Evolutionary conservation across 371 early-diverging fungal genomes (phyloP), one percentile per base, ranked within the genome.

Genomic region (Rhizomucor miehei): DNA sequence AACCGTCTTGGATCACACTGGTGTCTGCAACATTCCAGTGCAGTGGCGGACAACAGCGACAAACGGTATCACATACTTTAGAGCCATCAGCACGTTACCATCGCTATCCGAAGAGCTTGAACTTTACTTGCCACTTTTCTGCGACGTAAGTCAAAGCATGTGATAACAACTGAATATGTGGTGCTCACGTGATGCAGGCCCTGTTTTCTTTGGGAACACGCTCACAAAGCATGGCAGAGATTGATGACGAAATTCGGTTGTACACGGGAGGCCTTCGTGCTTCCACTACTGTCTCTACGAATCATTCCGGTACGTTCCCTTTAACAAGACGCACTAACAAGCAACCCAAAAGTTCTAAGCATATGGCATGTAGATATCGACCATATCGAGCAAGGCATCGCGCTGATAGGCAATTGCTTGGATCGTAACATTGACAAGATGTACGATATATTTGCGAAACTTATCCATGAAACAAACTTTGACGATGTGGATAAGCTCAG

Each of bases 11-110:
- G 86, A 86, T 35, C 85, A 86, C 52, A 80, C 79, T 40, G 80
- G 80, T 9, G 63, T 85, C 29, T 75, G 69, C 49, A 71, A 77
- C 35, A 73, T 69, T 6, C 84, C 87, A 23, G 85, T 89, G 16
- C 90, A 92, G 49, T 88, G 87, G 86, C 78, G 93, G 51, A 75
- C 84, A 1, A 87, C 95, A 0, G 62, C 86, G 5, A 95, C 98
- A 17, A 97, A 97, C 59, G 96, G 94, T 14, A 85, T 97, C 45
- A 89, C 93, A n/a, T 97, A 96, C 63, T 77, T 94, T 38, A 74
- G 84, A 43, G 79, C 87, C 0, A 83, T 86, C 59, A 88, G 87
- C 60, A 69, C 75, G 43, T 63, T 89, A 6, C 71, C 78, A 3
- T 80, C 80, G 24, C 59, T 93, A 43, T 68, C 88, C 19, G 70